These are phyloP conservation scores for Sclerotinia spermophila DNA, from an alignment of 2,329 filamentous ascomycete species.

Conservation along the genomic window DNA sequence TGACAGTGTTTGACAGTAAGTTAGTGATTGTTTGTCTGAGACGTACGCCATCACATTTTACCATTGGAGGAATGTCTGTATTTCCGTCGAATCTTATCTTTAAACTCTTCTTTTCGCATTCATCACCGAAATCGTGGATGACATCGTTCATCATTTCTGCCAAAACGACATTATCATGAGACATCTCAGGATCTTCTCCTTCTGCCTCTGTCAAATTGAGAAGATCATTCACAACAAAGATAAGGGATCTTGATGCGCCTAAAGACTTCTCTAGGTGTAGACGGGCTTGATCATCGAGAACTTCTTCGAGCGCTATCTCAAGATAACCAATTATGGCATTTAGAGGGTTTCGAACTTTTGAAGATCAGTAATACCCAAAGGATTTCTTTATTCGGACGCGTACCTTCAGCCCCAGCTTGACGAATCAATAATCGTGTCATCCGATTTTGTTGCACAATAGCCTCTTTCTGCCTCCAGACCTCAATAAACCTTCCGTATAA, in stretches of 20 bases:
- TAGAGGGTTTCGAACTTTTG: constrained; percentile 84
- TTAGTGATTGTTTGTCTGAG: constrained; percentile 28
- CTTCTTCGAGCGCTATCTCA: constrained; percentile 82
- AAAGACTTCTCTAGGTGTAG: constrained; percentile 82
- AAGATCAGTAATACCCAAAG: constrained; percentile 35
- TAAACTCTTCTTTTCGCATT: constrained; percentile 53
- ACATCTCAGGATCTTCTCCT: constrained; percentile 72
- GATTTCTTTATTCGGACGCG: neutral
- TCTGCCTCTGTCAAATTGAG: constrained; percentile 86
- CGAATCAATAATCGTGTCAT: constrained; percentile 64
- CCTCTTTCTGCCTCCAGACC: constrained; percentile 89
- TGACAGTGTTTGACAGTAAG: constrained; percentile 27
- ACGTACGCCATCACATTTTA: constrained; percentile 25
- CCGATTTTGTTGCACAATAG: constrained; percentile 70
- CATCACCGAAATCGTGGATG: constrained; percentile 66
- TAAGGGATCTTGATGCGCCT: constrained; percentile 85
- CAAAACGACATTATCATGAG: constrained; percentile 77
- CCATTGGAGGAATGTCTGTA: constrained; percentile 20
- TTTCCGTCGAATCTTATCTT: constrained; percentile 23
- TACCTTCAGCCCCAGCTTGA: constrained; percentile 18
- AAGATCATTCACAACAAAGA: constrained; percentile 91
- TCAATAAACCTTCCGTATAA: constrained; percentile 89
- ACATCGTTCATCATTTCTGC: constrained; percentile 68
- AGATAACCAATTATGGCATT: constrained; percentile 97
- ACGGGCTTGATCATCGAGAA: constrained; percentile 73